Evolutionary conservation across 768 basidiomycete species (phyloP).

Genomic region (Collybia nuda): DNA sequence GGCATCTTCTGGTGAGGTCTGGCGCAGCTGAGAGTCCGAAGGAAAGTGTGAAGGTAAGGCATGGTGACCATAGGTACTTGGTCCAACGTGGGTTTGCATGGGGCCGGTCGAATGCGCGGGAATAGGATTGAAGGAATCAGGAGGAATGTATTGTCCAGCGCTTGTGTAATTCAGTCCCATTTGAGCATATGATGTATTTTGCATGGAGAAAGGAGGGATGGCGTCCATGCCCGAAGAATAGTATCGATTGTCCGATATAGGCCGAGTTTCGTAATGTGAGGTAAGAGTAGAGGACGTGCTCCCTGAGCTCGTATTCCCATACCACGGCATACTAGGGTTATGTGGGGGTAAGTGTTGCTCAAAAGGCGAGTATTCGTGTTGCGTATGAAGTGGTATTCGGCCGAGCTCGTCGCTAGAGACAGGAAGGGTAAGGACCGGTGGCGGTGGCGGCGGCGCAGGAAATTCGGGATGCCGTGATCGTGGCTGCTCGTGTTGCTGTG

Average conservation of each 20-base stretch:
- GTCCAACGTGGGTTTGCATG: not conserved
- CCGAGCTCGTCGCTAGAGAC: not conserved
- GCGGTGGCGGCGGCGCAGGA: not conserved
- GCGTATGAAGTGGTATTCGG: not conserved
- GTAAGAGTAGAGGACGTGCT: too few species aligned
- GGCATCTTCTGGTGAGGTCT: constrained; percentile 22
- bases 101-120: not conserved
- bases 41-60: too few species aligned
- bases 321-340: too few species aligned
- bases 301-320: too few species aligned
- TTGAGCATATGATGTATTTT: not conserved
- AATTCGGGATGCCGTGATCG: not conserved
- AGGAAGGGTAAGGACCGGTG: not conserved
- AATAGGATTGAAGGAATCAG: not conserved
- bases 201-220: constrained; percentile 3
- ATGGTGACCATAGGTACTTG: not conserved
- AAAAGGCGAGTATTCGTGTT: not conserved
- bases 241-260: not conserved
- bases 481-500: not conserved
- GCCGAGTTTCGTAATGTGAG: too few species aligned
- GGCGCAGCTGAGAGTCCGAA: too few species aligned
- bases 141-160: too few species aligned
- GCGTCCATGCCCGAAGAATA: not conserved
- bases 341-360: too few species aligned
- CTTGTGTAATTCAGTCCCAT: too few species aligned